Evolutionary conservation across 2,329 filamentous ascomycete species (phyloP).

Genomic region (Cercospora sp.): DNA sequence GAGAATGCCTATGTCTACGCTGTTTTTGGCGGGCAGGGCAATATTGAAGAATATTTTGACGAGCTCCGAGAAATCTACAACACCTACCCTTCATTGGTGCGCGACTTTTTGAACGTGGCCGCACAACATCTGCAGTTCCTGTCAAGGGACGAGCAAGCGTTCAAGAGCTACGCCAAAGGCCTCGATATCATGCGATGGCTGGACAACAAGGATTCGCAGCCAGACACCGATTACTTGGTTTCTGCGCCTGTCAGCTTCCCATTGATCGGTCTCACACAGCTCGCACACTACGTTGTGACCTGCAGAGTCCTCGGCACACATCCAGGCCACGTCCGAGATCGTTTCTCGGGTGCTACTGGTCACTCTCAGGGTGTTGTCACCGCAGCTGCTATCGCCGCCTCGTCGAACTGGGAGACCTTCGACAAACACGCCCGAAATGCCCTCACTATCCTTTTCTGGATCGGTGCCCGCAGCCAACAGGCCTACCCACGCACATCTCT

Average conservation of each 20-base stretch:
- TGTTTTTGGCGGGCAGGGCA: slow-evolving; percentile 95
- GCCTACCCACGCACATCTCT: slow-evolving; percentile 94
- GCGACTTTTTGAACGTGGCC: slow-evolving; percentile 76
- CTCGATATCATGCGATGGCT: slow-evolving; percentile 94
- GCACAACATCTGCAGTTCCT: slow-evolving; percentile 86
- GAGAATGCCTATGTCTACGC: slow-evolving; percentile 83
- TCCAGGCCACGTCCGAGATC: slow-evolving; percentile 82
- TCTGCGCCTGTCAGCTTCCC: slow-evolving; percentile 95
- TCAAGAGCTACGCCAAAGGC: slow-evolving; percentile 97
- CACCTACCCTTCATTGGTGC: slow-evolving; percentile 88
- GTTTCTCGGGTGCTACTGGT: slow-evolving; percentile 84
- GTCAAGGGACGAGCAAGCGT: slow-evolving; percentile 77
- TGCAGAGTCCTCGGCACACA: slow-evolving; percentile 88
- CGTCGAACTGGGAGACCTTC: slow-evolving; percentile 91
- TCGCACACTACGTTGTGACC: slow-evolving; percentile 92
- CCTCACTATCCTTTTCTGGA: slow-evolving; percentile 96
- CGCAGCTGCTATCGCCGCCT: slow-evolving; percentile 85
- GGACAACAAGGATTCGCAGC: slow-evolving; percentile 82
- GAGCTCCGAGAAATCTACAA: slow-evolving; percentile 88
- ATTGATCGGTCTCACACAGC: slow-evolving; percentile 90
- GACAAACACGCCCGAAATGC: slow-evolving; percentile 75
- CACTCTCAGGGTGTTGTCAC: slow-evolving; percentile 97
- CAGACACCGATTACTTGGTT: slow-evolving; percentile 90
- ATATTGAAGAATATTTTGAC: slow-evolving; percentile 99
- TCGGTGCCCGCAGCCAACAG: slow-evolving; percentile 94